Percentiles rank a stretch among this genome's conserved stretches.
Evolutionary conservation across 1,139 yeast species (phyloP).

Genomic region (Debaryomyces nepalensis): DNA sequence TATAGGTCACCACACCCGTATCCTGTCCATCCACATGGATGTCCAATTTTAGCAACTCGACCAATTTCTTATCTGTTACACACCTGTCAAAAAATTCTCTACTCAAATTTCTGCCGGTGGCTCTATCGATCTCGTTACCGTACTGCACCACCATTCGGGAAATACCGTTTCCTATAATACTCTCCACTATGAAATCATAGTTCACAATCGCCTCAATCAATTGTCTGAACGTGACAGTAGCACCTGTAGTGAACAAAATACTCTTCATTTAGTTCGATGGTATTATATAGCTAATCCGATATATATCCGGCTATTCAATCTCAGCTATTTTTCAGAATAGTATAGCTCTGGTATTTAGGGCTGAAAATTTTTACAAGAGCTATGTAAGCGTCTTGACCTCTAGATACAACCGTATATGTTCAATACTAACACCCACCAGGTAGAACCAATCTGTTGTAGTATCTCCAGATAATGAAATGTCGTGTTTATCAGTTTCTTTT

Average conservation of each 20-base stretch:
- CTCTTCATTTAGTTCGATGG: constrained; percentile 18
- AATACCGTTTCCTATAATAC: constrained; percentile 39
- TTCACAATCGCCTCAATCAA: constrained; percentile 51
- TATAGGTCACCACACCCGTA: constrained; percentile 8
- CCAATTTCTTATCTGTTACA: constrained; percentile 18
- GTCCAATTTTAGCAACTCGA: constrained; percentile 17
- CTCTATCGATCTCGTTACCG: constrained; percentile 55
- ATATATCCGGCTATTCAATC: constrained; percentile 1
- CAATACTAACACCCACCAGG: too few relatives aligned
- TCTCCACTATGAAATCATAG: constrained; percentile 35
- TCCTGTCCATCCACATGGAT: not conserved
- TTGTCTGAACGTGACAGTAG: constrained; percentile 74
- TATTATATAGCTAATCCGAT: constrained; percentile 6
- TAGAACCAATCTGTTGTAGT: too few relatives aligned
- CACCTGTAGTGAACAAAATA: constrained; percentile 76
- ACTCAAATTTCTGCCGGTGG: constrained; percentile 28
- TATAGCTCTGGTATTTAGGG: too few relatives aligned
- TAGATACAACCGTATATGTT: too few relatives aligned
- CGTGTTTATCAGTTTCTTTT: constrained; percentile 11
- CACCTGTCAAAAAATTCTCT: constrained; percentile 25
- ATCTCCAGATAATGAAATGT: constrained; percentile 5
- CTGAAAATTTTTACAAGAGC: too few relatives aligned
- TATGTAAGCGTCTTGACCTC: not conserved
- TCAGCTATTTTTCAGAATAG: too few relatives aligned
- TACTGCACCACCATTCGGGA: constrained; percentile 62